Evolutionary conservation across 305 asterid species (phyloP), one percentile per base, ranked within the genome.

Genomic region (Ajuga reptans): DNA sequence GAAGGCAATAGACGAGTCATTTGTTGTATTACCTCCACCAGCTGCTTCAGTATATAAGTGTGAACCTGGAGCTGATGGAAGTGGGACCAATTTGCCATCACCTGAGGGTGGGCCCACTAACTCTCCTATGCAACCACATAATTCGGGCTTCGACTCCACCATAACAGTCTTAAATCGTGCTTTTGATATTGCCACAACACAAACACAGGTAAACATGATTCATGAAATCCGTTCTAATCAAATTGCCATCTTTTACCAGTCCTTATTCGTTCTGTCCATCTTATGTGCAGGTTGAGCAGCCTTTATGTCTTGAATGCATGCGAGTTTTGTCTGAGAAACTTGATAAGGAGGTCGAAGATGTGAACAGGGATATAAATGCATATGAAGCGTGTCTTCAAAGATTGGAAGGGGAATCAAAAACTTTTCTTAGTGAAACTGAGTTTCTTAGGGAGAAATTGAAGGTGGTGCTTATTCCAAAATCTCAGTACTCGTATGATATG

Each of bases 271-370:
- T 42, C 6, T 74, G 42, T 36, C 57, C 75, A 51, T 47, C 6
- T 61, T 49, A 56, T 39, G 31, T 75, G 67, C 79, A 94, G 98
- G 91, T 94, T 72, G 99, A 94, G 72, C 97, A 89, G 73, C 99
- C 99, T 54, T 61, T 94, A 45, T 94, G 99, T 77, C 92, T 94
- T 59, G 98, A 94, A 81, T 94, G 99, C 89, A 94, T 94, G 97
- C 77, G 92, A 12, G 82, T 94, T 59, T 76, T 94, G 78, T 91
- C 97, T 47, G 95, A 88, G 83, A 91, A 94, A 75, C 96, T 94
- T 77, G 99, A 94, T 72, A 94, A 89, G 84, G 99, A 94, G 86
- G 92, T 91, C 69, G 98, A 91, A 81, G 96, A 94, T 82, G 97
- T 88, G 78, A 82, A 82, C 71, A 78, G 83, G 75, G 98, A 94